Base-by-base conservation (phyloP, 2,329 filamentous ascomycete genomes). In the Scleromitrula shiraiana region DNA sequence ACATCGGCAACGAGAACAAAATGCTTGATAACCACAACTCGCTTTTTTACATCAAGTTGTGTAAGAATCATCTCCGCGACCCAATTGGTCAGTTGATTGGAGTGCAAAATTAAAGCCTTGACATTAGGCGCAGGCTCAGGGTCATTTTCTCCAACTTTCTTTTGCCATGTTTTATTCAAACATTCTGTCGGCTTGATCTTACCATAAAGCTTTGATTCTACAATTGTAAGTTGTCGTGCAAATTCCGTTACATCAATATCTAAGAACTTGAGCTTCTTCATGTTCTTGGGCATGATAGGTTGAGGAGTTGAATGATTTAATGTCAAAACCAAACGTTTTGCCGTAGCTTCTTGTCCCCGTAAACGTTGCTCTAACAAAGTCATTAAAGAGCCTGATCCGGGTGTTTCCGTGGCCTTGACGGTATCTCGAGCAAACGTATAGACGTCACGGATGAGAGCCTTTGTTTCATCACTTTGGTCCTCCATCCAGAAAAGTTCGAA, bases 401-500 rank as follows among this genome's bases (percentile, higher is more conserved):
- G 90, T 1, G 91, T 96, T 61, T 94, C 91, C 0, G 90, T 95
- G 6, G 88, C 90, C 59, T 91, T 93, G 53, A 97, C 87, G 0
- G 87, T 89, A 58, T 95, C 89, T 59, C 86, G 86, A 2, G 90
- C 91, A 65, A 98, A 98, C 23, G 82, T 81, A 68, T 90, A 89
- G 8, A 97, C 88, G 56, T 90, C 82, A 51, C 88, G 83, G 55
- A 98, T 88, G 33, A 98, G 74, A 56, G 88, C 80, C 65, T 82
- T 88, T 38, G 83, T 94, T 40, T 87, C 82, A 43, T 91, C 86
- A 62, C 83, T 90, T 53, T 84, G 82, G 41, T 89, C 86, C 64
- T 98, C 93, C 89, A 97, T 96, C 93, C 93, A 98, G 66, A 93
- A 97, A 59, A 85, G 90, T 64, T 97, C 93, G 58, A 98, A 93